Percentiles rank a stretch among this genome's conserved stretches.
phyloP scores from a whole-genome alignment of 2,329 filamentous ascomycete species.

The Metarhizium sp. region DNA sequence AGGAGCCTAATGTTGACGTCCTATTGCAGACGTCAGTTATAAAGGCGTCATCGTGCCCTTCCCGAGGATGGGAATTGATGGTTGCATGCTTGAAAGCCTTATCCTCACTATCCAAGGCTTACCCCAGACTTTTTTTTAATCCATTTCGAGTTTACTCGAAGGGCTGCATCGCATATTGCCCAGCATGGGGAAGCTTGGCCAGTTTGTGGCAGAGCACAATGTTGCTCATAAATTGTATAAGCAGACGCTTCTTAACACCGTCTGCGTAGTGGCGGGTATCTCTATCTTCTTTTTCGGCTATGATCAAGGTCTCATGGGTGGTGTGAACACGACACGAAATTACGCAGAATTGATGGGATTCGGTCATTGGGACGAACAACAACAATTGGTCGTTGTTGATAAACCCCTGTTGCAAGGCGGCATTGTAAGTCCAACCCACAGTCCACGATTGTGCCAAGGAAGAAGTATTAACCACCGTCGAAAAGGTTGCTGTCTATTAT shows the following conservation, averaged over 20 bases:
- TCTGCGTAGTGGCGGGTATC: slow-evolving; percentile 54
- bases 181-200: slow-evolving; percentile 1
- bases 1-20: background rate
- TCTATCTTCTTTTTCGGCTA: slow-evolving; percentile 37
- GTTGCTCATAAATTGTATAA: slow-evolving; percentile 47
- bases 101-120: too few relatives aligned
- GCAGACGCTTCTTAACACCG: slow-evolving; percentile 44
- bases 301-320: slow-evolving; percentile 45
- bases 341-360: slow-evolving; percentile 35
- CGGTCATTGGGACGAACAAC: slow-evolving; percentile 36
- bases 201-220: slow-evolving; percentile 9
- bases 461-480: background rate
- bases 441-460: background rate
- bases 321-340: slow-evolving; percentile 32
- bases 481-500: slow-evolving; percentile 36
- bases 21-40: background rate
- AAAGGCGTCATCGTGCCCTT: background rate
- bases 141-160: too few relatives aligned
- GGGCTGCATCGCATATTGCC: background rate
- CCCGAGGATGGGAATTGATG: background rate
- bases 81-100: too few relatives aligned
- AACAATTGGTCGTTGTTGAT: slow-evolving; percentile 45
- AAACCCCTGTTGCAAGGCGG: slow-evolving; percentile 41
- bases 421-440: slow-evolving; percentile 22
- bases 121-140: too few relatives aligned